Evolutionary conservation across 768 basidiomycete genomes (phyloP).

Genomic region (Collybia nuda): DNA sequence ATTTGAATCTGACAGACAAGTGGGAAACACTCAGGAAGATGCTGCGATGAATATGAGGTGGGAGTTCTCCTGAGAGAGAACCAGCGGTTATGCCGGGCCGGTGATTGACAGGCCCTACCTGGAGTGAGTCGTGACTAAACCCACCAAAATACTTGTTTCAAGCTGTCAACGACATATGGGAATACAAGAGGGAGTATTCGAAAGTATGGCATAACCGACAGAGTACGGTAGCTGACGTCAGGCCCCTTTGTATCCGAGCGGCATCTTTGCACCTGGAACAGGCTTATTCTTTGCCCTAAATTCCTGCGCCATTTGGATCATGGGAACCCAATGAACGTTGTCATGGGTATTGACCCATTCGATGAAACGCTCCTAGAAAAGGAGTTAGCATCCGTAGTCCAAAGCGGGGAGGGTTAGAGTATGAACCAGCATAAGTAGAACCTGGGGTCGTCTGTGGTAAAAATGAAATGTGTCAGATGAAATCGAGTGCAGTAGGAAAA

Average conservation of each 20-base stretch:
- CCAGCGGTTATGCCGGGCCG: too few relatives aligned
- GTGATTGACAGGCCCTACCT: too few relatives aligned
- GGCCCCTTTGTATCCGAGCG: constrained; percentile 35
- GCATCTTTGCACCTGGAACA: constrained; percentile 53
- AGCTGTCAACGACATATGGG: too few relatives aligned
- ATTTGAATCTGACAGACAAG: neutral
- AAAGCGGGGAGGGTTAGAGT: neutral
- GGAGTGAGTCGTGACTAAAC: too few relatives aligned
- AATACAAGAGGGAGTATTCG: neutral
- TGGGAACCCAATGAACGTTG: constrained; percentile 67
- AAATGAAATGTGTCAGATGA: neutral
- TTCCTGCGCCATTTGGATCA: constrained; percentile 66
- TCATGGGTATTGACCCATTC: constrained; percentile 74
- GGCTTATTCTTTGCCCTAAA: constrained; percentile 55
- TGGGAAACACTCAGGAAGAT: too few relatives aligned
- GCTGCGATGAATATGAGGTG: too few relatives aligned
- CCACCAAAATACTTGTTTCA: too few relatives aligned
- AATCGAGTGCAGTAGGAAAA: constrained; percentile 5
- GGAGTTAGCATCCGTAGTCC: neutral
- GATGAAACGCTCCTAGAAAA: constrained; percentile 62
- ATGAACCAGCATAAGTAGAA: constrained; percentile 67
- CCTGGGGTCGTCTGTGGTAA: constrained; percentile 55
- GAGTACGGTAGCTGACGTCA: too few relatives aligned
- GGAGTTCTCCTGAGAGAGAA: too few relatives aligned
- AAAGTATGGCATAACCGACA: neutral